Evolutionary conservation across 768 basidiomycete species (phyloP).

Genomic region (Cubamyces sp.): DNA sequence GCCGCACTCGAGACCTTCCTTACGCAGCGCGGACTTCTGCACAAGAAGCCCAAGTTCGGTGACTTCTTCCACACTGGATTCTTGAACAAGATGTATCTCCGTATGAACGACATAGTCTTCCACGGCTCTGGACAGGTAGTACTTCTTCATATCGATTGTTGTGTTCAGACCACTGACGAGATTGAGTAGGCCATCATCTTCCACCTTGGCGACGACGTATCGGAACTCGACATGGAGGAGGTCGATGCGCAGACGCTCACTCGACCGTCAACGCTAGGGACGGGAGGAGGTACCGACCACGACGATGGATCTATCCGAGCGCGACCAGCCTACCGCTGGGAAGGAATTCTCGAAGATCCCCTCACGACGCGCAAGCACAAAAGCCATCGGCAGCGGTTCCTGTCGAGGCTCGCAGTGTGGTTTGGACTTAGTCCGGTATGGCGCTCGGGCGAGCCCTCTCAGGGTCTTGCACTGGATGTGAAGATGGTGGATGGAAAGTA

Average conservation of each 20-base stretch:
- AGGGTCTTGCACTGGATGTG: slow-evolving; percentile 65
- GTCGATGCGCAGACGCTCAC: slow-evolving; percentile 57
- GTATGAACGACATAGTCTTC: slow-evolving; percentile 71
- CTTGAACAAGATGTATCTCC: slow-evolving; percentile 72
- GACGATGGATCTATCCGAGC: slow-evolving; percentile 62
- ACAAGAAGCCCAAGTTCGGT: slow-evolving; percentile 44
- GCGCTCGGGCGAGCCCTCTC: slow-evolving; percentile 53
- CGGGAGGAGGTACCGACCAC: slow-evolving; percentile 73
- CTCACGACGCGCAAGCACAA: slow-evolving; percentile 41
- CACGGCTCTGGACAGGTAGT: slow-evolving; percentile 52
- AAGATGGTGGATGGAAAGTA: slow-evolving; percentile 59
- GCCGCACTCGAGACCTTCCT: slow-evolving; percentile 68
- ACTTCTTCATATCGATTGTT: not conserved
- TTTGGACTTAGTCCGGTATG: slow-evolving; percentile 68
- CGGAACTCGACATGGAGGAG: slow-evolving; percentile 64
- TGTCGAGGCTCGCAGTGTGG: slow-evolving; percentile 66
- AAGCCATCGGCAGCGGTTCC: slow-evolving; percentile 43
- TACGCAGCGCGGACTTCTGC: slow-evolving; percentile 59
- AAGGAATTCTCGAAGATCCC: slow-evolving; percentile 64
- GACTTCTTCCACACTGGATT: slow-evolving; percentile 67
- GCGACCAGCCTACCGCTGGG: slow-evolving; percentile 71
- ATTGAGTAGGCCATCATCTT: slow-evolving; percentile 58
- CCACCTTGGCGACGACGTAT: slow-evolving; percentile 59
- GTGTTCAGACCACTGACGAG: not conserved
- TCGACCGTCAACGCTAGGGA: slow-evolving; percentile 60